Percentiles rank a stretch among this genome's conserved stretches.
Evolutionary conservation across 2,329 filamentous ascomycete species (phyloP).

Genomic region (Phialophora expanda): DNA sequence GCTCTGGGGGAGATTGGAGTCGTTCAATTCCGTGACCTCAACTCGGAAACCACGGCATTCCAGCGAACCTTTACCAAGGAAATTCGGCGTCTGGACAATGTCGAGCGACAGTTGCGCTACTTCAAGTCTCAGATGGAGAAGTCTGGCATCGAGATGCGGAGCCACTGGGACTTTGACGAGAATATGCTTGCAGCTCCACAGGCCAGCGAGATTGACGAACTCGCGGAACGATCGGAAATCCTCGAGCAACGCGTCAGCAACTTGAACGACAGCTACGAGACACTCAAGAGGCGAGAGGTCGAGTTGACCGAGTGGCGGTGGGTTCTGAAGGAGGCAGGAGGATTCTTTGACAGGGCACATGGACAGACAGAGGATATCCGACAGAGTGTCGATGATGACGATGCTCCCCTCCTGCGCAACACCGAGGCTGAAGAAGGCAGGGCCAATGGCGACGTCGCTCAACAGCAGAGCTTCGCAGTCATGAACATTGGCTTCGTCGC

Average conservation of each 20-base stretch:
- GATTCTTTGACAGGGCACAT: constrained; percentile 92
- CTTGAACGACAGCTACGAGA: constrained; percentile 98
- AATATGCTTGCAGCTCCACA: constrained; percentile 85
- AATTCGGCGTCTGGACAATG: constrained; percentile 95
- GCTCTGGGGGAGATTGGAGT: constrained; percentile 93
- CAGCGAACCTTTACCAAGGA: constrained; percentile 97
- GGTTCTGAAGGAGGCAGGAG: constrained; percentile 93
- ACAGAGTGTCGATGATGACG: constrained; percentile 84
- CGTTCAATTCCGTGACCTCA: constrained; percentile 98
- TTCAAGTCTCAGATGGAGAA: constrained; percentile 97
- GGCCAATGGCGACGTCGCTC: constrained; percentile 67
- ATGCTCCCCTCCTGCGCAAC: constrained; percentile 90
- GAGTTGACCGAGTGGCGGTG: constrained; percentile 98
- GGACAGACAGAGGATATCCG: constrained; percentile 97
- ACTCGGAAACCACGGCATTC: constrained; percentile 89
- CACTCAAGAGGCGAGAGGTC: constrained; percentile 94
- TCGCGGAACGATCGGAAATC: constrained; percentile 88
- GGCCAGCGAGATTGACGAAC: constrained; percentile 93
- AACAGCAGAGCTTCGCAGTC: constrained; percentile 79
- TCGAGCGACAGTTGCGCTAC: constrained; percentile 95
- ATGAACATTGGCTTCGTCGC: constrained; percentile 99
- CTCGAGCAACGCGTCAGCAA: constrained; percentile 90
- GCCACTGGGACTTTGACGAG: constrained; percentile 81
- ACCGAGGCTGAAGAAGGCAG: constrained; percentile 76
- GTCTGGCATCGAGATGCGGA: constrained; percentile 80